Evolutionary conservation across 257 asterid species (phyloP), one percentile per base, ranked within the genome.

Genomic region (Eustoma russellianum): DNA sequence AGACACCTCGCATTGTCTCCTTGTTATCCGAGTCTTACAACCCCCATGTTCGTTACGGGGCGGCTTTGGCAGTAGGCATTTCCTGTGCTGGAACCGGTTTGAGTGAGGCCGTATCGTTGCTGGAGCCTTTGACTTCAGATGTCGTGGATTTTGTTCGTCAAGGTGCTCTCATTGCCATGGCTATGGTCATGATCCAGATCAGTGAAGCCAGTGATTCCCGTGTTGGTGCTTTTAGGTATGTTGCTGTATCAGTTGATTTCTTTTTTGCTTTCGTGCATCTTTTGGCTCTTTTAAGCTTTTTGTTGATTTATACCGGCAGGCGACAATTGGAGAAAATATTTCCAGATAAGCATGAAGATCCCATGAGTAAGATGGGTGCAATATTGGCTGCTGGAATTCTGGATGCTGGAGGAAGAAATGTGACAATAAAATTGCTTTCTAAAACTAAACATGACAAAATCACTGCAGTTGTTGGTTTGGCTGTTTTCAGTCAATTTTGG

Each of bases 301-400:
- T 51, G 12, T 55, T 51, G 57, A 16, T 12, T 50, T 12, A 48
- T 52, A 38, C 46, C 43, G 12, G 43, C 49, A 92, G 99, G 94
- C 86, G 86, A 11, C 99, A 92, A 75, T 53, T 92, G 80, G 95
- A 83, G 60, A 88, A 92, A 67, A 88, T 88, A 48, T 82, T 92
- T 55, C 82, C 81, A 13, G 95, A 92, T 69, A 88, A 88, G 74
- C 97, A 88, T 45, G 99, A 92, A 76, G 99, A 92, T 71, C 82
- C 95, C 55, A 84, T 87, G 96, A 91, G 98, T 79, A 91, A 91
- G 76, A 91, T 87, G 96, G 99, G 99, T 52, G 99, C 99, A 48
- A 92, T 92, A 67, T 74, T 92, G 64, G 99, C 99, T 59, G 77
- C 94, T 7, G 99, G 99, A 57, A 88, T 92, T 47, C 81, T 92